These are phyloP conservation scores for Eucalyptus decipiens DNA, from an alignment of 345 rosid species.

Conservation along the genomic window DNA sequence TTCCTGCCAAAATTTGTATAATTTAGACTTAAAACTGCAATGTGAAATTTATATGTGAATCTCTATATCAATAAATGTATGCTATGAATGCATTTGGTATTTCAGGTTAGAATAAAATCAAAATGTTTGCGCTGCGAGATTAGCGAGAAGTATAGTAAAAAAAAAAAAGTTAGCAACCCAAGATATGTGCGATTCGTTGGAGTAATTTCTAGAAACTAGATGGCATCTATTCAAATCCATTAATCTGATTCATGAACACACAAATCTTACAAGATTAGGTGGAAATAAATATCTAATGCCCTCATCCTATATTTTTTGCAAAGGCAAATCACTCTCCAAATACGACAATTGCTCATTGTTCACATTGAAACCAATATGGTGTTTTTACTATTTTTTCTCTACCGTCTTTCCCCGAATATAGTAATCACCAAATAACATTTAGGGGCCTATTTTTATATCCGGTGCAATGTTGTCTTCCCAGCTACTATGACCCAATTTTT, in stretches of 20 bases:
- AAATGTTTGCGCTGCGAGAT: background rate
- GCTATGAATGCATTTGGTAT: background rate
- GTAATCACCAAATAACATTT: background rate
- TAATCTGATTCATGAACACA: background rate
- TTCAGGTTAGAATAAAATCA: background rate
- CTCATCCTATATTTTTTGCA: background rate
- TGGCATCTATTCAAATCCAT: background rate
- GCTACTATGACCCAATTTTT: background rate
- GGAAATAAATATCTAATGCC: background rate
- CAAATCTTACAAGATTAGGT: background rate
- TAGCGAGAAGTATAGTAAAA: background rate
- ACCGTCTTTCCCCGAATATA: background rate
- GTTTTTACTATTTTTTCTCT: background rate
- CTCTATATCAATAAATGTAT: background rate
- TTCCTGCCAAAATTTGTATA: background rate
- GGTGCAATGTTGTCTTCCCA: background rate
- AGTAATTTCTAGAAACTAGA: background rate
- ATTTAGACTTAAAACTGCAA: background rate
- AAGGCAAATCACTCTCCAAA: background rate
- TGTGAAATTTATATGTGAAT: background rate
- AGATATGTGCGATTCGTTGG: rapidly evolving
- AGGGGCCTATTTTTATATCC: background rate
- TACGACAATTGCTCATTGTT: background rate
- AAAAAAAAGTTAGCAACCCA: background rate
- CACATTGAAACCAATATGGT: background rate